These are phyloP conservation scores for Cordyceps fumosorosea DNA, from an alignment of 2,329 filamentous ascomycete species.

Conservation along the genomic window DNA sequence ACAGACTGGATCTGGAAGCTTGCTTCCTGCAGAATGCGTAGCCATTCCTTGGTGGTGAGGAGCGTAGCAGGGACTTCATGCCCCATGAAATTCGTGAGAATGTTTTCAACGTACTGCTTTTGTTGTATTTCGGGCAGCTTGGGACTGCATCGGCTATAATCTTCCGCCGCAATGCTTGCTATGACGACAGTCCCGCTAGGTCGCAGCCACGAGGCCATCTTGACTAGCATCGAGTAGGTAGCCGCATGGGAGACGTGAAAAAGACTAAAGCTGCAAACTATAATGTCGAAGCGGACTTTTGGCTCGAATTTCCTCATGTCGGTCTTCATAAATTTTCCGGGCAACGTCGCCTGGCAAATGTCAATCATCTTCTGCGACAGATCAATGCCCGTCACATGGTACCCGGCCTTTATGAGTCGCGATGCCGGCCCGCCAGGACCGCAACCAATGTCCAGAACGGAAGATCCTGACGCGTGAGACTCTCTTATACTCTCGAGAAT, in stretches of 20 bases:
- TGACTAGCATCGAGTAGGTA: not conserved
- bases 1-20: not conserved
- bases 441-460: conserved; percentile 9
- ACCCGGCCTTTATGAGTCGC: not conserved
- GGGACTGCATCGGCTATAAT: not conserved
- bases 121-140: not conserved
- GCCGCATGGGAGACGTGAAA: not conserved
- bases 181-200: not conserved
- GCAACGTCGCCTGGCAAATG: not conserved
- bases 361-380: conserved; percentile 7
- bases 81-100: not conserved
- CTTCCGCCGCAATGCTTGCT: not conserved
- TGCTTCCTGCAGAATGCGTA: not conserved
- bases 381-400: conserved; percentile 9
- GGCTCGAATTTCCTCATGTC: not conserved
- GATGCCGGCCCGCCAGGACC: conserved; percentile 9
- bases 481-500: not conserved
- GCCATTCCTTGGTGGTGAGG: not conserved
- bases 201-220: not conserved
- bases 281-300: not conserved
- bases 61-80: not conserved
- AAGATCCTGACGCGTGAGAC: not conserved
- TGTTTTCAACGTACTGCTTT: not conserved
- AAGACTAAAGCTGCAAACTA: not conserved
- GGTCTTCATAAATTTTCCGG: not conserved